Conservation (phyloP, 164 flowering plant genomes). For the Nymphaea thermarum region DNA sequence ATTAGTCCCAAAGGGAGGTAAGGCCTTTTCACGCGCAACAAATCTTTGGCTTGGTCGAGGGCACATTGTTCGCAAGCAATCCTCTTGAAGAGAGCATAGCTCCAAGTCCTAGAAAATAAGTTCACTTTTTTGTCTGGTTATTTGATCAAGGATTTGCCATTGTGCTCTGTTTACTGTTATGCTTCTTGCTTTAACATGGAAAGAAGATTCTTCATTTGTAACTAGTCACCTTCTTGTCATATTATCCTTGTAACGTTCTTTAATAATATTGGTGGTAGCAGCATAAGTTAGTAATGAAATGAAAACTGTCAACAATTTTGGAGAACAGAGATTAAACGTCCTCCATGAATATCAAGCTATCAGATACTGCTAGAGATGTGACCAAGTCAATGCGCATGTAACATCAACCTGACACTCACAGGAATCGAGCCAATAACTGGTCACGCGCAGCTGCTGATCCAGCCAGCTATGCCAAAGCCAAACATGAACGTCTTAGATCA, state of each 20-base stretch:
- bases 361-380: too few relatives aligned
- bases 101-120: neutral
- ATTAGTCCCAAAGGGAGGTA: conserved; percentile 35
- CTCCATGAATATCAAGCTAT: too few relatives aligned
- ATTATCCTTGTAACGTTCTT: neutral
- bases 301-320: too few relatives aligned
- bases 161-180: neutral
- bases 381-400: too few relatives aligned
- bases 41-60: neutral
- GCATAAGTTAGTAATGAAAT: neutral
- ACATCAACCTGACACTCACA: too few relatives aligned
- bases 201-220: neutral
- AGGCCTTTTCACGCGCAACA: conserved; percentile 1
- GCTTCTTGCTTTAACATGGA: neutral
- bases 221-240: neutral
- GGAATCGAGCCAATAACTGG: too few relatives aligned
- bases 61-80: neutral
- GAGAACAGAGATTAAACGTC: too few relatives aligned
- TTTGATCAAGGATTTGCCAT: neutral
- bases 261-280: too few relatives aligned
- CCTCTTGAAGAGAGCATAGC: neutral
- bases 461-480: too few relatives aligned
- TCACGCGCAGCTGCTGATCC: too few relatives aligned
- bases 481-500: too few relatives aligned
- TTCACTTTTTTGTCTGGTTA: neutral